Evolutionary conservation across 108 stramenopile genomes (phyloP), one percentile per base, ranked within the genome.

Genomic region (Nitzschia sp.): DNA sequence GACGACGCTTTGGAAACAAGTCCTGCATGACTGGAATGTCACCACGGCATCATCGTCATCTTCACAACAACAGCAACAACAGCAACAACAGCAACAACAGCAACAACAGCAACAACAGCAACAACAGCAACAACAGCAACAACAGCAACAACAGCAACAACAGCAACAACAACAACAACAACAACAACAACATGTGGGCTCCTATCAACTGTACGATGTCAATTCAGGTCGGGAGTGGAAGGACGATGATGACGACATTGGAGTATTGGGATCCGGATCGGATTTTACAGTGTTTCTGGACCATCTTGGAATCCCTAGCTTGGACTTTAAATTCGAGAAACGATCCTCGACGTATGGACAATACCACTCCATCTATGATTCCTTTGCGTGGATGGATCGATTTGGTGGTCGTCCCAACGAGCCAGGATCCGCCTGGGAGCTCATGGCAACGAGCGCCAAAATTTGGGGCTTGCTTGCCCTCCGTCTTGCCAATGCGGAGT

Each of bases 281-380:
- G 87, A 89, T 65, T 89, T 86, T 66, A 82, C 84, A 44, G 88
- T 78, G 4, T 89, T 89, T 50, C 66, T 89, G 67, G 83, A 85
- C 41, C 88, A 82, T 50, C 68, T 86, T 36, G 88, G 87, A 29
- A 85, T 88, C 23, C 74, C 84, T 19, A 72, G 70, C 16, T 52
- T 85, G 50, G 84, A 88, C 60, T 73, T 88, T 64, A 58, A 54
- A 11, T 85, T 80, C 32, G 35, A 36, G 15, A 59, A 73, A 33
- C 47, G 71, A 36, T 41, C 38, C 16, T 25, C 13, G 13, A 72
- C 44, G 4, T 89, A 89, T 75, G 88, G 85, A 2, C 72, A 78
- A 19, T 89, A 89, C 58, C 88, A 89, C 54, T 80, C 78, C 36
- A 69, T 84, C 36, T 89, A 83, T 63, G 88, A 89, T 64, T 78